A percentile compares a stretch with the other conserved stretches of the same genome.
These are phyloP conservation scores for Pythium diclinum DNA, from an alignment of 352 stramenopile species.

Conservation along the genomic window DNA sequence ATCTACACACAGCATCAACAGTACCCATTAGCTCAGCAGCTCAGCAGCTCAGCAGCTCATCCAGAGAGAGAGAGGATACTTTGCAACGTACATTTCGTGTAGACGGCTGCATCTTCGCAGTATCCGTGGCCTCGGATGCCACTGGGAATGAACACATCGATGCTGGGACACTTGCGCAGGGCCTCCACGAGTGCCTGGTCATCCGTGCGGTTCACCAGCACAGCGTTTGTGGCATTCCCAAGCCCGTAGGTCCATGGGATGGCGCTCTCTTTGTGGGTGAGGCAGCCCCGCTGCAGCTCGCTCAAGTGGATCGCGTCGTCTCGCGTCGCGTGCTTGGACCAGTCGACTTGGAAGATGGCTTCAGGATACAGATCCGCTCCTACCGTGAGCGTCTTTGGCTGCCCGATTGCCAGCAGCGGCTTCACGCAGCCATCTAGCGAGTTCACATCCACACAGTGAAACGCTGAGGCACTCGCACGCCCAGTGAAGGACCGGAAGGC, in stretches of 20 bases:
- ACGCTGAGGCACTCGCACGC: not conserved
- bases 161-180: constrained; percentile 52
- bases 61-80: not conserved
- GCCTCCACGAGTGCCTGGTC: constrained; percentile 35
- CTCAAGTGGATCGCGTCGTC: constrained; percentile 49
- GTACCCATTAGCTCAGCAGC: not conserved
- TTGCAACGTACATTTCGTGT: constrained; percentile 51
- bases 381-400: not conserved
- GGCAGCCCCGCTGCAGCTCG: constrained; percentile 48
- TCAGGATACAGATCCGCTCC: constrained; percentile 14
- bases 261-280: constrained; percentile 40
- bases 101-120: constrained; percentile 64
- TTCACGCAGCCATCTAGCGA: not conserved
- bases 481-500: not conserved
- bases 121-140: constrained; percentile 51
- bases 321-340: constrained; percentile 14
- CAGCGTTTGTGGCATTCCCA: constrained; percentile 2
- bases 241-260: constrained; percentile 44
- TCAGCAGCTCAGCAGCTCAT: not conserved
- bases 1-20: constrained; percentile 4
- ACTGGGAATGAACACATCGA: constrained; percentile 61
- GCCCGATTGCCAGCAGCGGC: constrained; percentile 7
- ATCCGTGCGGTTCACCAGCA: constrained; percentile 22
- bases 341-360: constrained; percentile 19
- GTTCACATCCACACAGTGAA: not conserved